These are phyloP conservation scores for Amorphotheca resinae DNA, from an alignment of 495 filamentous ascomycete genomes.

Conservation along the genomic window DNA sequence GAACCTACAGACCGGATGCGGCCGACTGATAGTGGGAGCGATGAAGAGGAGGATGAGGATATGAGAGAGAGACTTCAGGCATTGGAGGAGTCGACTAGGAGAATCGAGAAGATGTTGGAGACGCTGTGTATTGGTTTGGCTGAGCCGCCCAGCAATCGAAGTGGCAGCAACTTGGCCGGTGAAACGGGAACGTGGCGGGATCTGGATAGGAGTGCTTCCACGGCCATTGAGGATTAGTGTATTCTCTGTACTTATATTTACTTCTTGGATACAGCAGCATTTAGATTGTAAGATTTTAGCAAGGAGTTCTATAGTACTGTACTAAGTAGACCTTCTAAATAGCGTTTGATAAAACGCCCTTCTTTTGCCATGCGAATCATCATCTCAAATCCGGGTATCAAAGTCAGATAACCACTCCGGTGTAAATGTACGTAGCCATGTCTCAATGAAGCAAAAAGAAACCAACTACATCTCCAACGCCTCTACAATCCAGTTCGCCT, in stretches of 20 bases:
- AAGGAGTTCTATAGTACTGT: no score
- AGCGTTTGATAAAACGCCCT: no score
- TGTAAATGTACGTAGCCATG: no score
- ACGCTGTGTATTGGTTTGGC: slow-evolving; percentile 16
- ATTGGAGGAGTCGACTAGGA: slow-evolving; percentile 20
- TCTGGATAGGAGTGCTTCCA: slow-evolving; percentile 8
- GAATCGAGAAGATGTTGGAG: slow-evolving; percentile 24
- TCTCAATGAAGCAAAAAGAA: no score
- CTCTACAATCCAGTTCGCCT: slow-evolving; percentile 78
- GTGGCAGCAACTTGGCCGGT: not conserved
- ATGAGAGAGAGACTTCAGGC: slow-evolving; percentile 19
- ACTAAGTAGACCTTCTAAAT: no score
- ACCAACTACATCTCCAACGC: slow-evolving; percentile 1
- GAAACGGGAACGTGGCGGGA: slow-evolving; percentile 6
- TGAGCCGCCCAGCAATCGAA: slow-evolving; percentile 12
- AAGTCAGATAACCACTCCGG: not conserved
- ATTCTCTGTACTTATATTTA: no score
- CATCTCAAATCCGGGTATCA: not conserved
- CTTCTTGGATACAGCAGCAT: not conserved
- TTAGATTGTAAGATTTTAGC: not conserved
- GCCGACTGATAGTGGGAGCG: slow-evolving; percentile 11
- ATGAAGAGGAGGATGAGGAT: slow-evolving; percentile 14
- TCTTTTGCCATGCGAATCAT: no score
- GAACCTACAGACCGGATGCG: slow-evolving; percentile 17
- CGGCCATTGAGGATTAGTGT: slow-evolving; percentile 5